A percentile compares a stretch with the other conserved stretches of the same genome.
Conservation (phyloP, 768 basidiomycete genomes). For the Daedalea quercina region DNA sequence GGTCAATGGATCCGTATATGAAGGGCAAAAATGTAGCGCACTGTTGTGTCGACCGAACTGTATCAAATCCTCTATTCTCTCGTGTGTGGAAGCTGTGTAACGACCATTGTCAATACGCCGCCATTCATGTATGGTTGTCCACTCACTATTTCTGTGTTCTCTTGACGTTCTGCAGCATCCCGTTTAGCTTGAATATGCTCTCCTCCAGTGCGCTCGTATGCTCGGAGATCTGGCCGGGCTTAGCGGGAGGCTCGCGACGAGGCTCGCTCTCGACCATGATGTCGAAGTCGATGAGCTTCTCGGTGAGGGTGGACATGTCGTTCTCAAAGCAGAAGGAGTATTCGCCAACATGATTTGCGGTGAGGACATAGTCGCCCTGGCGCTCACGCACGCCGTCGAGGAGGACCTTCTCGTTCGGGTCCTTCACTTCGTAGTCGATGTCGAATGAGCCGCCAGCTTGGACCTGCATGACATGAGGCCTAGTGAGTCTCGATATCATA, state of each 20-base stretch:
- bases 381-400: constrained; percentile 86
- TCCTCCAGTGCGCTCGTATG: constrained; percentile 94
- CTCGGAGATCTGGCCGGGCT: constrained; percentile 81
- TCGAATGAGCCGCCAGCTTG: constrained; percentile 98
- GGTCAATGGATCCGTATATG: not conserved
- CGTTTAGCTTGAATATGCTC: constrained; percentile 87
- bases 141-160: constrained; percentile 91
- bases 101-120: not conserved
- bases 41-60: constrained; percentile 88
- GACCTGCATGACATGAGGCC: constrained; percentile 42
- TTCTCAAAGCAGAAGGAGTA: constrained; percentile 98
- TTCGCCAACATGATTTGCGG: constrained; percentile 86
- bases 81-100: constrained; percentile 88
- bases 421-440: constrained; percentile 89
- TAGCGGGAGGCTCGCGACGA: constrained; percentile 80
- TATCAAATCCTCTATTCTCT: constrained; percentile 90
- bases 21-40: constrained; percentile 23
- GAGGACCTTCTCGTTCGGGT: constrained; percentile 82
- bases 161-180: constrained; percentile 84
- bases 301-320: constrained; percentile 90
- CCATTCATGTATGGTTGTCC: not conserved
- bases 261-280: constrained; percentile 99
- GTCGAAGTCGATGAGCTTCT: constrained; percentile 91
- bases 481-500: not conserved
- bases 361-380: constrained; percentile 96